phyloP scores from a whole-genome alignment of 139 green algal species.

The Nannochloris sp. region DNA sequence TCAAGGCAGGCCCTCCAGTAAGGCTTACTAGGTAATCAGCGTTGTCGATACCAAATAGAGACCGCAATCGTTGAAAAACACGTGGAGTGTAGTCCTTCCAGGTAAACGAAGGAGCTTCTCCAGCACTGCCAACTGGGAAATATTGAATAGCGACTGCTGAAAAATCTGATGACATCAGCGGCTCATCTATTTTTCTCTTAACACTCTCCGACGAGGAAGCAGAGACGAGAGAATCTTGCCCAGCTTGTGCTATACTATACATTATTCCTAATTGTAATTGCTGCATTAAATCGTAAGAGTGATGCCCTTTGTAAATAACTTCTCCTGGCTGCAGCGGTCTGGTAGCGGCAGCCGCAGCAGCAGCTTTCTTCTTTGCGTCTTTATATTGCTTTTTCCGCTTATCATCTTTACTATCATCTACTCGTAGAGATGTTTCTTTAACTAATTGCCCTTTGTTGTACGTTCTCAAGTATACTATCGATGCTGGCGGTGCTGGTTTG shows the following conservation, averaged over 20 bases:
- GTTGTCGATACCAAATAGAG: slow-evolving; percentile 62
- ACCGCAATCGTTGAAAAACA: slow-evolving; percentile 74
- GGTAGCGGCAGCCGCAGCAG: not conserved
- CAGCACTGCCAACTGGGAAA: slow-evolving; percentile 62
- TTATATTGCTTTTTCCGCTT: slow-evolving; percentile 24
- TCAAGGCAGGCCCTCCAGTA: slow-evolving; percentile 64
- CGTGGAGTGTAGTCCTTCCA: slow-evolving; percentile 92
- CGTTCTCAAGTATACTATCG: not conserved
- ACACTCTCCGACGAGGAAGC: too few relatives aligned
- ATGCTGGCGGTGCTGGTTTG: slow-evolving; percentile 10
- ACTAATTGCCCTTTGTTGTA: slow-evolving; percentile 5
- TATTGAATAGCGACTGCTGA: slow-evolving; percentile 20
- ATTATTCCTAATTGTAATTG: slow-evolving; percentile 89
- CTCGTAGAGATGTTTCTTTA: slow-evolving; percentile 9
- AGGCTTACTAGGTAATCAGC: slow-evolving; percentile 30
- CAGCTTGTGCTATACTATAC: slow-evolving; percentile 47
- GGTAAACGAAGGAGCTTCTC: slow-evolving; percentile 59
- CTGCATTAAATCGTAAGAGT: slow-evolving; percentile 89
- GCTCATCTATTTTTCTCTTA: too few relatives aligned
- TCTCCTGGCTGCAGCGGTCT: slow-evolving; percentile 17
- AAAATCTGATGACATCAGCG: slow-evolving; percentile 9
- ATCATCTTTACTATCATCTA: slow-evolving; percentile 21
- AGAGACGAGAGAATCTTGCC: too few relatives aligned
- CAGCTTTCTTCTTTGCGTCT: slow-evolving; percentile 12
- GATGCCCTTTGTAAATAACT: slow-evolving; percentile 81